phyloP scores from a whole-genome alignment of 768 basidiomycete species.

The Lentinula raphanica region DNA sequence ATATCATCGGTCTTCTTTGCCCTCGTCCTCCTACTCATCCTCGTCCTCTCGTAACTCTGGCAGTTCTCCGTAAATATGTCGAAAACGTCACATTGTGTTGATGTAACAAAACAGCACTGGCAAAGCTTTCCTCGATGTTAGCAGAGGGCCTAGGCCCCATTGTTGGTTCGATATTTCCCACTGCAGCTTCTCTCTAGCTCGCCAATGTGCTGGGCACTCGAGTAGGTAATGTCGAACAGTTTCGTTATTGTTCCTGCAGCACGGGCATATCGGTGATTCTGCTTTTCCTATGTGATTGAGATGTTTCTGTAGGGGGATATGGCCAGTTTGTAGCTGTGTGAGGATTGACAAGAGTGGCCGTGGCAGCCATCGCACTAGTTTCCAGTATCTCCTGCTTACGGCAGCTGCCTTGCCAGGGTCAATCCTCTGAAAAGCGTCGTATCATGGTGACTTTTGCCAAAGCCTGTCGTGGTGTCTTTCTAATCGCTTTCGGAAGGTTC shows the following conservation, averaged over 20 bases:
- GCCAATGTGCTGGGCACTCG: too few relatives aligned
- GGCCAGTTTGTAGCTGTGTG: constrained; percentile 26
- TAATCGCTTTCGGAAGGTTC: background rate
- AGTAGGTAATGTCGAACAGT: too few relatives aligned
- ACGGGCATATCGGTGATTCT: constrained; percentile 11
- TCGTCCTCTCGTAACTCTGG: too few relatives aligned
- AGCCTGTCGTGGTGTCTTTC: background rate
- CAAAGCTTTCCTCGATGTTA: too few relatives aligned
- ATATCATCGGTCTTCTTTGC: background rate
- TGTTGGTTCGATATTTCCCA: too few relatives aligned
- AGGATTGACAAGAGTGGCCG: constrained; percentile 15
- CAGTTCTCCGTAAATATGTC: too few relatives aligned
- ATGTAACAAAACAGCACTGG: too few relatives aligned
- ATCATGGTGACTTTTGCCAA: constrained; percentile 4
- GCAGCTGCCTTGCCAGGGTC: background rate
- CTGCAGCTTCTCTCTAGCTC: too few relatives aligned
- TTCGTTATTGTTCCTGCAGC: too few relatives aligned
- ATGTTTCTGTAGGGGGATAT: constrained; percentile 22
- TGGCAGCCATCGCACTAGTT: constrained; percentile 3
- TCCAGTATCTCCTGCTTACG: background rate
- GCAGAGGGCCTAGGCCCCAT: too few relatives aligned
- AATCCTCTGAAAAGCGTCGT: background rate
- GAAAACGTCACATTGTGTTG: too few relatives aligned
- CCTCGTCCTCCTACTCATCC: too few relatives aligned
- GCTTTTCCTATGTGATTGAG: constrained; percentile 16